phyloP scores from a whole-genome alignment of 139 green algal species.

The Micractinium conductrix region DNA sequence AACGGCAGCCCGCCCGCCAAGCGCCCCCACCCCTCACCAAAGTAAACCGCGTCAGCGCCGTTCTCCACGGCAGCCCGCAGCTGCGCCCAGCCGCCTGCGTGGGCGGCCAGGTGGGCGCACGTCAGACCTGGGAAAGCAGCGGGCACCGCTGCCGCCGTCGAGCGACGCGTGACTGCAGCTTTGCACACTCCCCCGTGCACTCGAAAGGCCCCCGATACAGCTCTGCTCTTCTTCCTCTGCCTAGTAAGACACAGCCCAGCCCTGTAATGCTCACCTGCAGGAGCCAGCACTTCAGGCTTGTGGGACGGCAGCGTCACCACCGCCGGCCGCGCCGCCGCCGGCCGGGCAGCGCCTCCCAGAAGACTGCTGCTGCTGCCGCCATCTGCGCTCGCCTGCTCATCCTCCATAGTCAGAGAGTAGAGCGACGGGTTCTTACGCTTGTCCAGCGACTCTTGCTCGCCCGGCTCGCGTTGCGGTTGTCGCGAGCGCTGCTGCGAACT shows the following conservation, averaged over 20 bases:
- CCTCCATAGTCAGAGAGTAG: background rate
- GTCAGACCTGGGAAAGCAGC: background rate
- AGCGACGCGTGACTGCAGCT: background rate
- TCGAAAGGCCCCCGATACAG: background rate
- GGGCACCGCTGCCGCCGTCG: too few species aligned
- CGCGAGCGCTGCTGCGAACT: background rate
- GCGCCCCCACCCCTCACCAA: conserved; percentile 52
- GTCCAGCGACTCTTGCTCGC: background rate
- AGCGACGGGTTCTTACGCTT: conserved; percentile 12
- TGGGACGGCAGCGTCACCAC: background rate
- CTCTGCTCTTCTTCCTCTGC: background rate
- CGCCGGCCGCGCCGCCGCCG: background rate
- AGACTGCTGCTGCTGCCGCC: background rate
- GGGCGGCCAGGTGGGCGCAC: too few species aligned
- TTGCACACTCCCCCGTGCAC: too few species aligned
- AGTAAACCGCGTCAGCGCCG: conserved; percentile 88
- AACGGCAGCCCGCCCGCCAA: background rate
- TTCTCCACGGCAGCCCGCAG: conserved; percentile 80
- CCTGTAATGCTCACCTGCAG: conserved; percentile 37
- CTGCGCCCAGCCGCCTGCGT: conserved; percentile 79
- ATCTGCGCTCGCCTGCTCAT: background rate
- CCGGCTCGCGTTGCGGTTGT: background rate
- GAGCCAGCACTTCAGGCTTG: conserved; percentile 75
- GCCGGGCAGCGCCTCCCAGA: background rate
- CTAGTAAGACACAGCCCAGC: background rate